A percentile compares a stretch with the other conserved stretches of the same genome.
Conservation (phyloP, 2,329 filamentous ascomycete genomes). For the Corynespora cassiicola region DNA sequence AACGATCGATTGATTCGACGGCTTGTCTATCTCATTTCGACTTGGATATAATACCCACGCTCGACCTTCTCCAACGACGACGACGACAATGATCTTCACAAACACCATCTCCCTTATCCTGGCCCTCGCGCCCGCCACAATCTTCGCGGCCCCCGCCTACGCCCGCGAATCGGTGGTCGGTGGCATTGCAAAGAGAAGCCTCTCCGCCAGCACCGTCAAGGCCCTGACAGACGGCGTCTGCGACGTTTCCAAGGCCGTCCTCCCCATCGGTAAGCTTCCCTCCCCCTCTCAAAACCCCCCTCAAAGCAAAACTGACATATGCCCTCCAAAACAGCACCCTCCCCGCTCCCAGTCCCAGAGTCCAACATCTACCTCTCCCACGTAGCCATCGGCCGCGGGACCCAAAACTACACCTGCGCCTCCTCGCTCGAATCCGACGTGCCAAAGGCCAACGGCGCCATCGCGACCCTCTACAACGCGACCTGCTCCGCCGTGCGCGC, state of each 20-base stretch:
- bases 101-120: slow-evolving; percentile 36
- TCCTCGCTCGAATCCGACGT: slow-evolving; percentile 61
- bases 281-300: not conserved
- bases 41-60: slow-evolving; percentile 10
- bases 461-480: slow-evolving; percentile 87
- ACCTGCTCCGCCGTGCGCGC: slow-evolving; percentile 77
- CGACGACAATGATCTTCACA: slow-evolving; percentile 41
- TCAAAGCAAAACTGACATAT: slow-evolving; percentile 31
- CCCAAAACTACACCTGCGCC: slow-evolving; percentile 92
- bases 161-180: slow-evolving; percentile 23
- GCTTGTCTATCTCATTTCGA: no score
- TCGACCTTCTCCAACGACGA: not conserved
- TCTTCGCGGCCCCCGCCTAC: slow-evolving; percentile 41
- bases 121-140: slow-evolving; percentile 38
- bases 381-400: slow-evolving; percentile 85
- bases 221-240: slow-evolving; percentile 27
- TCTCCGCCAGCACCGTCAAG: slow-evolving; percentile 24
- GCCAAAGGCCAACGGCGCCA: slow-evolving; percentile 73
- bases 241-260: slow-evolving; percentile 35
- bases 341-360: slow-evolving; percentile 66
- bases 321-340: slow-evolving; percentile 52
- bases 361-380: slow-evolving; percentile 71
- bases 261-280: slow-evolving; percentile 38
- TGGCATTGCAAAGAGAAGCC: slow-evolving; percentile 21
- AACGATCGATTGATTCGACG: no score